Base-by-base conservation (phyloP, 2,329 filamentous ascomycete species). In the Diplodia scrobiculata region DNA sequence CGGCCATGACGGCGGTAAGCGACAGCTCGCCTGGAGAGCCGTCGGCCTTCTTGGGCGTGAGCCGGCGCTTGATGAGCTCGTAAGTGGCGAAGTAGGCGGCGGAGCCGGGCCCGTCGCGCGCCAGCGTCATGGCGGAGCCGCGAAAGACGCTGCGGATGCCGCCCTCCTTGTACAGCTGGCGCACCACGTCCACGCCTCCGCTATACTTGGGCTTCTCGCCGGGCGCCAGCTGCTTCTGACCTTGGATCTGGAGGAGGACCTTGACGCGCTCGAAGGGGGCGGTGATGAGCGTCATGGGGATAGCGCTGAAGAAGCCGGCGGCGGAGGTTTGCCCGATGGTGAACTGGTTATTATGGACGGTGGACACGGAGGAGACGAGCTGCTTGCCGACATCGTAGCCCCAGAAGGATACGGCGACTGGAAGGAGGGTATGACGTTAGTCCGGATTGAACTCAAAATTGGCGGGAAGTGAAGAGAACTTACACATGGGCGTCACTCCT, bases 241-340 rank as follows among this genome's bases (percentile, higher is more conserved):
- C 93, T 81, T 98, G 95, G 71, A 98, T 96, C 79, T 99, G 95
- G 1, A 99, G 89, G 69, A 99, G 92, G 66, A 99, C 94, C 81
- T 99, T 99, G 72, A 99, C 92, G 74, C 95, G 94, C 84, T 99
- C 95, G 77, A 99, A 98, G 68, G 95, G 95, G 4, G 95, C 95
- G n/a, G 95, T 98, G 82, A 99, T 97, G 79, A 91, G 81, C 3
- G 95, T 99, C 92, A 96, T 96, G 74, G 95, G 95, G 68, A 99
- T 90, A 68, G 95, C 95, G 75, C 91, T 96, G 86, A 99, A 79
- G 73, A 97, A 97, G 70, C 95, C 95, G 14, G 95, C 95, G 41
- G 91, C 86, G 38, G 91, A 95, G 79, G 96, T 88, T 79, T 99
- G 95, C 51, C 84, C 90, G 74, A 97, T 92, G 67, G 88, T 87